These are phyloP conservation scores for Komagataella pastoris DNA, from an alignment of 805 yeast species.

Conservation along the genomic window DNA sequence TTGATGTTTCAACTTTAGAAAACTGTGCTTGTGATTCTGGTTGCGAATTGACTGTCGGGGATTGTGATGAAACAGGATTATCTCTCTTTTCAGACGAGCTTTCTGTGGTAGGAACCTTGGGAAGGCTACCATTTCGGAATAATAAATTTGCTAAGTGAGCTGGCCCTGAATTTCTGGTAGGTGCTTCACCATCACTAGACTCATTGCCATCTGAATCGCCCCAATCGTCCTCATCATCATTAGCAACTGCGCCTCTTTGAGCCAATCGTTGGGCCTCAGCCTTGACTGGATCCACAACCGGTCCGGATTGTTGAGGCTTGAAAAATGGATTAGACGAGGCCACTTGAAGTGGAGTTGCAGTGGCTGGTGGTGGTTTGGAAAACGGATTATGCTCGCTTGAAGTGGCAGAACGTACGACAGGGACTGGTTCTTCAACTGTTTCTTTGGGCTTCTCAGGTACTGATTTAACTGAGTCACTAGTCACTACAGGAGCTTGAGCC, in stretches of 20 bases:
- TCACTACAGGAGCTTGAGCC: slow-evolving; percentile 4
- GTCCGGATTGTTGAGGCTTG: slow-evolving; percentile 24
- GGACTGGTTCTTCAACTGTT: neutral
- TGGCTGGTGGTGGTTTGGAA: slow-evolving; percentile 4
- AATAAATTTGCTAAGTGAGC: slow-evolving; percentile 41
- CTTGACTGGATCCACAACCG: slow-evolving; percentile 30
- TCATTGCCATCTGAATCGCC: slow-evolving; percentile 16
- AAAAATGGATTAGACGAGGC: slow-evolving; percentile 44
- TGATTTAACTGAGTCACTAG: neutral
- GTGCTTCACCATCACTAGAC: slow-evolving; percentile 30
- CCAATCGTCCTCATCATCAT: slow-evolving; percentile 30
- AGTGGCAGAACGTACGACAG: neutral
- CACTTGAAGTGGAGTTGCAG: neutral
- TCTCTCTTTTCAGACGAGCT: neutral
- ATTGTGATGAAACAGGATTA: slow-evolving; percentile 1
- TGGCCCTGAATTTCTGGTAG: slow-evolving; percentile 35
- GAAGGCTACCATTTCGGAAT: slow-evolving; percentile 36
- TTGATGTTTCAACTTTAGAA: slow-evolving; percentile 1
- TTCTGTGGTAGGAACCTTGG: slow-evolving; percentile 10
- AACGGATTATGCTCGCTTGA: slow-evolving; percentile 11
- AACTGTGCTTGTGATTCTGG: slow-evolving; percentile 3
- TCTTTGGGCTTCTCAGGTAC: neutral
- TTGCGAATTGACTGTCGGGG: slow-evolving; percentile 2
- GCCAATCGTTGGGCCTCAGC: slow-evolving; percentile 61
- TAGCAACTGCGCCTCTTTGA: slow-evolving; percentile 41